Evolutionary conservation across 2,329 filamentous ascomycete genomes (phyloP), one percentile per base, ranked within the genome.

Genomic region (Pezicula neosporulosa): DNA sequence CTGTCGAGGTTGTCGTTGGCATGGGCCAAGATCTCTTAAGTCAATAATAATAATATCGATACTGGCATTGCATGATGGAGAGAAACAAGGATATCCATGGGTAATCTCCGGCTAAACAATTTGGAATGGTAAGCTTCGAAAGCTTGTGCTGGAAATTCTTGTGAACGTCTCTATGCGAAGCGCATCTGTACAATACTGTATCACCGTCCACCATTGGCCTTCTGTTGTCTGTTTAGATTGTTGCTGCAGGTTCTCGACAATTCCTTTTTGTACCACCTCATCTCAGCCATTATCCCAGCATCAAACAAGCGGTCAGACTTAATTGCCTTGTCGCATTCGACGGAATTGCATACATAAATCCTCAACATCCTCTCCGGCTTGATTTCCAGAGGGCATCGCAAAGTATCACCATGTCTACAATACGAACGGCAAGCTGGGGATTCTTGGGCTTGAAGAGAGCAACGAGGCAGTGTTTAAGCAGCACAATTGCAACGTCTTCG

Each of bases 41-140:
- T 35, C 30, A 47, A 47, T 53, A 57, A 49, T 53, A 53, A 59
- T n/a, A n/a, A n/a, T n/a, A n/a, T n/a, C n/a, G n/a, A n/a, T 59
- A 46, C 47, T 42, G 44, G 45, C 18, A 27, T 28, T 16, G 21
- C 19, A 30, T 12, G 10, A 9, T 30, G 28, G 28, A 12, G 28
- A 30, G 28, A 30, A 30, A 30, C 28, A 30, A 30, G 28, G 28
- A 30, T 30, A 12, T 30, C 8, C 8, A 12, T 12, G 28, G 28
- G 10, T 30, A 8, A 30, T 30, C 28, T 30, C 10, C 28, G 28
- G 28, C 10, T 30, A 30, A 30, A 30, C 10, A 30, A 30, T 30
- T 30, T 30, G 28, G 7, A 30, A 30, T 30, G 28, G 28, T 30
- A 30, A 30, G 28, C 28, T 30, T 30, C 28, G 3, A 30, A 30